phyloP scores from a whole-genome alignment of 768 basidiomycete species.

The Dioszegia aurantiaca region DNA sequence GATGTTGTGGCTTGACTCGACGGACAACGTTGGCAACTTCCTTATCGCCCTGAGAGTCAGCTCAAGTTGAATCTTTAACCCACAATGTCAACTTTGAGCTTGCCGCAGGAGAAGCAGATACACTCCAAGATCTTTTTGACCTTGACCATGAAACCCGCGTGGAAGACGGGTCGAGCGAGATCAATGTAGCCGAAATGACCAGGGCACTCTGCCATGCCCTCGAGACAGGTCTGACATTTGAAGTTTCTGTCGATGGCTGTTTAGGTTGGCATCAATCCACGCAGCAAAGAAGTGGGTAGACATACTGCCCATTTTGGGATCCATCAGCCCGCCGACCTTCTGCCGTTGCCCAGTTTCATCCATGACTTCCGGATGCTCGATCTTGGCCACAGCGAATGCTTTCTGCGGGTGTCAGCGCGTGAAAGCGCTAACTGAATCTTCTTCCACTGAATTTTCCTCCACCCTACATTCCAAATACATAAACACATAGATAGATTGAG shows the following conservation, averaged over 20 bases:
- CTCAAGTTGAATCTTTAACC: constrained; percentile 59
- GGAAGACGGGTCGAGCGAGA: constrained; percentile 92
- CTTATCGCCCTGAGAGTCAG: constrained; percentile 37
- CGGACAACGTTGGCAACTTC: constrained; percentile 35
- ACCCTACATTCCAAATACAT: not conserved
- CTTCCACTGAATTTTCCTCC: too few relatives aligned
- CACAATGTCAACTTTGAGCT: constrained; percentile 94
- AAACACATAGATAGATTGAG: not conserved
- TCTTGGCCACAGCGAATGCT: constrained; percentile 97
- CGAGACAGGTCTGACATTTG: constrained; percentile 99
- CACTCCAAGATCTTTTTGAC: constrained; percentile 99
- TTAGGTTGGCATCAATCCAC: constrained; percentile 12
- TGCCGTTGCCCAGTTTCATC: constrained; percentile 84
- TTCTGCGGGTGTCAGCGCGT: constrained; percentile 62
- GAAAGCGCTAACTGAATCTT: not conserved
- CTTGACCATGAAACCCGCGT: constrained; percentile 93
- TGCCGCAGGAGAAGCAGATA: constrained; percentile 98
- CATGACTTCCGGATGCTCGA: constrained; percentile 98
- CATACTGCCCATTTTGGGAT: constrained; percentile 86
- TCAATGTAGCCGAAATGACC: constrained; percentile 99
- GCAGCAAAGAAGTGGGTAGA: constrained; percentile 19
- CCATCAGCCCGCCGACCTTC: constrained; percentile 92
- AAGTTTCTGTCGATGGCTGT: constrained; percentile 55
- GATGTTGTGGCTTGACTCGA: constrained; percentile 50
- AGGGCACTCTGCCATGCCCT: constrained; percentile 99